Percentiles rank a stretch among this genome's conserved stretches.
Evolutionary conservation across 2,329 filamentous ascomycete genomes (phyloP).

Genomic region (Fusarium pilosicola): DNA sequence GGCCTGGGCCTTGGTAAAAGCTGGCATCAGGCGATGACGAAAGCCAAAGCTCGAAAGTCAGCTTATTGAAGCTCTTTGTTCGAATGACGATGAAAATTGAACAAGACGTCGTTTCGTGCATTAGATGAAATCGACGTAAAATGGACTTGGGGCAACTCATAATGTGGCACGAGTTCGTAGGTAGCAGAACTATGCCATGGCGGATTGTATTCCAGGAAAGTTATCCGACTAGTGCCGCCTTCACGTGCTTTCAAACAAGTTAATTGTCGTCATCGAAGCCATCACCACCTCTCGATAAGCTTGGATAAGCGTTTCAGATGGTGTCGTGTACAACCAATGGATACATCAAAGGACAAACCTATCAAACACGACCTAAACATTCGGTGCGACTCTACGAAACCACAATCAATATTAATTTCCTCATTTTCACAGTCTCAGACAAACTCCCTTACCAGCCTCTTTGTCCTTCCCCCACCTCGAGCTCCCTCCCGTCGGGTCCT

Average conservation of each 20-base stretch:
- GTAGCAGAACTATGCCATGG: too few relatives aligned
- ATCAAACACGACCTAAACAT: neutral
- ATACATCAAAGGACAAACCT: neutral
- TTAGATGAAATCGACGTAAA: neutral
- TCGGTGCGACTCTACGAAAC: neutral
- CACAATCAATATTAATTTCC: neutral
- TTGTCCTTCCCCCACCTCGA: conserved; percentile 5
- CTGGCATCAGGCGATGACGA: conserved; percentile 31
- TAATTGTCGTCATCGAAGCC: conserved; percentile 41
- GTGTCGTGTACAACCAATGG: conserved; percentile 12
- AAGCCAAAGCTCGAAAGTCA: conserved; percentile 10
- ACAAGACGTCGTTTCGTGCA: neutral
- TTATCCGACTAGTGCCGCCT: neutral
- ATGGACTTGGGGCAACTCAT: neutral
- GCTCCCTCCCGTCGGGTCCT: conserved; percentile 9
- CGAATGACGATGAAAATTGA: neutral
- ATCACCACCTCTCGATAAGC: conserved; percentile 23
- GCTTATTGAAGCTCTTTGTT: conserved; percentile 8
- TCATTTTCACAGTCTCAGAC: conserved; percentile 5
- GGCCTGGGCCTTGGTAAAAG: conserved; percentile 11
- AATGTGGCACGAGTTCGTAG: neutral
- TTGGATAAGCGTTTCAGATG: conserved; percentile 5
- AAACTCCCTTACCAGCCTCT: conserved; percentile 23
- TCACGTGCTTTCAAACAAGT: conserved; percentile 13
- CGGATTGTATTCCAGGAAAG: too few relatives aligned